Conservation (phyloP, 2,329 filamentous ascomycete species). For the Aspergillus tamarii region DNA sequence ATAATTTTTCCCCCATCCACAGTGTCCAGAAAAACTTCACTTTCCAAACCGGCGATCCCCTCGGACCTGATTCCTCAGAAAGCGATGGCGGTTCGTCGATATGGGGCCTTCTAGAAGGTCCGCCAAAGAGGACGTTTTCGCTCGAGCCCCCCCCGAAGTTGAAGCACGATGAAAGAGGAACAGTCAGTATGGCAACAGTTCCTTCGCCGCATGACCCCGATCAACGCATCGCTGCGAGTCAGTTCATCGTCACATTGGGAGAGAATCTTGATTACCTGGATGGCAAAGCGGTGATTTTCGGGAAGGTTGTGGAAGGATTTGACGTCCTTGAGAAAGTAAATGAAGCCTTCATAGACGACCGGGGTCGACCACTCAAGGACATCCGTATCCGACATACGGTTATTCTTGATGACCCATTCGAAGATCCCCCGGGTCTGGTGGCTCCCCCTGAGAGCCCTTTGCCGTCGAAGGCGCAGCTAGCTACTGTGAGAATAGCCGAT, state of each 20-base stretch:
- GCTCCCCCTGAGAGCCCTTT: conserved; percentile 79
- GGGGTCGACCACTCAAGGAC: conserved; percentile 85
- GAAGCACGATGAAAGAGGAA: conserved; percentile 86
- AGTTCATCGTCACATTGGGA: conserved; percentile 91
- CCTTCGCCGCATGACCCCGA: conserved; percentile 76
- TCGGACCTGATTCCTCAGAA: conserved; percentile 79
- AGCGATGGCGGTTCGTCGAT: conserved; percentile 93
- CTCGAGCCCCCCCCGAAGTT: conserved; percentile 85
- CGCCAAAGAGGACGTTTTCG: conserved; percentile 74
- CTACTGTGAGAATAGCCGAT: conserved; percentile 87
- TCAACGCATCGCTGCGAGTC: conserved; percentile 79
- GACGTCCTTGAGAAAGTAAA: conserved; percentile 94
- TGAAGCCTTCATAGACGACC: conserved; percentile 80
- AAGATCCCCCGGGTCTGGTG: conserved; percentile 75
- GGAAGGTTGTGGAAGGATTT: conserved; percentile 93
- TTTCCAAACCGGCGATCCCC: conserved; percentile 92
- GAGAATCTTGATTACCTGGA: conserved; percentile 89
- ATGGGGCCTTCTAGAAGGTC: conserved; percentile 78
- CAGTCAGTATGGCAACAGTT: conserved; percentile 96
- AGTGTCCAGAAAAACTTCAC: conserved; percentile 93
- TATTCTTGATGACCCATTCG: conserved; percentile 87
- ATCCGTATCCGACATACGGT: conserved; percentile 93
- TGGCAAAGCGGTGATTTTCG: conserved; percentile 92
- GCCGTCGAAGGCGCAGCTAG: conserved; percentile 81
- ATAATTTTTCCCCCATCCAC: conserved; percentile 94